These are phyloP conservation scores for Physaria fendleri DNA, from an alignment of 345 rosid genomes.

Conservation along the genomic window DNA sequence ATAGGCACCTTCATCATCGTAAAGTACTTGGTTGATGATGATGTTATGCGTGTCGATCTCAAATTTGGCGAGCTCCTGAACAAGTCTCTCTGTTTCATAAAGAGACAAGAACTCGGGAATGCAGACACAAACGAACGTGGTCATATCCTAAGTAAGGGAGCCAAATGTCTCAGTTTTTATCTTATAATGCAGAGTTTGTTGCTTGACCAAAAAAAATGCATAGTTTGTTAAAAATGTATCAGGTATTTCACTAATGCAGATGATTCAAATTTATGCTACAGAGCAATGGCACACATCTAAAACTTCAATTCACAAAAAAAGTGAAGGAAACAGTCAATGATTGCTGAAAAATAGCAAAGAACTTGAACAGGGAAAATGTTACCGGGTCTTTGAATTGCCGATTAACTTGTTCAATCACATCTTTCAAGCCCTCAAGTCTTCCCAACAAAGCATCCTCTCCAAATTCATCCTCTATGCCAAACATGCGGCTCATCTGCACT, in stretches of 20 bases:
- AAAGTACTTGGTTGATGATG: slow-evolving; percentile 93
- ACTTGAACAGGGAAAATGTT: slow-evolving; percentile 13
- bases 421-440: slow-evolving; percentile 97
- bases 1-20: slow-evolving; percentile 68
- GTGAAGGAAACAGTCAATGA: background rate
- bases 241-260: background rate
- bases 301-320: background rate
- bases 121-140: slow-evolving; percentile 95
- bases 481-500: slow-evolving; percentile 75
- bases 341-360: background rate
- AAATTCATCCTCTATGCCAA: slow-evolving; percentile 86
- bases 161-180: background rate
- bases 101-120: slow-evolving; percentile 98
- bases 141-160: slow-evolving; percentile 60
- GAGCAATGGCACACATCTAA: background rate
- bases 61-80: slow-evolving; percentile 96
- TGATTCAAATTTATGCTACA: background rate
- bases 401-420: slow-evolving; percentile 94
- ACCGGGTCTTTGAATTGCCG: slow-evolving; percentile 96
- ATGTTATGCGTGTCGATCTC: slow-evolving; percentile 97
- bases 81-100: slow-evolving; percentile 95
- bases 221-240: background rate
- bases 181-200: slow-evolving; percentile 5
- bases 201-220: too few relatives aligned
- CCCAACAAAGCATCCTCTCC: slow-evolving; percentile 97